Percentiles rank a stretch among this genome's conserved stretches.
phyloP scores from a whole-genome alignment of 2,329 filamentous ascomycete genomes.

The Alternaria sp. region DNA sequence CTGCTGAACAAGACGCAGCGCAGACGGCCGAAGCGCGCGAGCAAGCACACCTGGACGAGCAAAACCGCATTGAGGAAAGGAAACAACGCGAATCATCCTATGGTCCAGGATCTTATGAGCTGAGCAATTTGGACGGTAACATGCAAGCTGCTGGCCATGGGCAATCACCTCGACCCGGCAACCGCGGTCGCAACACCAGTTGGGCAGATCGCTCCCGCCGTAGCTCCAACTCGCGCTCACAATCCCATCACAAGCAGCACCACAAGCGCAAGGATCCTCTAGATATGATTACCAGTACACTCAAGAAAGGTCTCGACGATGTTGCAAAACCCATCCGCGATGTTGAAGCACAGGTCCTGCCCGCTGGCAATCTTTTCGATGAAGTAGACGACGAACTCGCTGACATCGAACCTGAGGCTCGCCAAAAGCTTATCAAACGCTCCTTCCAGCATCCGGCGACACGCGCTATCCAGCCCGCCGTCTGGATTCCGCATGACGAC shows the following conservation, averaged over 20 bases:
- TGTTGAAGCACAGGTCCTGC: slow-evolving; percentile 59
- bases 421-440: slow-evolving; percentile 83
- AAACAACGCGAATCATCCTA: slow-evolving; percentile 19
- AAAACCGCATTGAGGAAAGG: slow-evolving; percentile 22
- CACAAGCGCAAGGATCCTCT: slow-evolving; percentile 40
- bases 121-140: slow-evolving; percentile 38
- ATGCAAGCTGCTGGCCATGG: slow-evolving; percentile 8
- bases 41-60: slow-evolving; percentile 44
- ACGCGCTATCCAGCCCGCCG: slow-evolving; percentile 81
- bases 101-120: slow-evolving; percentile 36
- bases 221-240: slow-evolving; percentile 40
- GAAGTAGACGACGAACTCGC: slow-evolving; percentile 93
- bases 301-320: slow-evolving; percentile 41
- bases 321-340: slow-evolving; percentile 45
- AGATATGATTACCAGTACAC: slow-evolving; percentile 36
- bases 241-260: slow-evolving; percentile 32
- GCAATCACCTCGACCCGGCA: slow-evolving; percentile 26
- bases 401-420: slow-evolving; percentile 88
- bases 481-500: slow-evolving; percentile 94
- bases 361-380: slow-evolving; percentile 84
- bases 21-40: slow-evolving; percentile 44
- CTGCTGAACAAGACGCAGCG: slow-evolving; percentile 42
- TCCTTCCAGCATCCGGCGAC: slow-evolving; percentile 92
- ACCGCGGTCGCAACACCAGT: slow-evolving; percentile 30
- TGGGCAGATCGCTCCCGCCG: slow-evolving; percentile 44